Percentiles rank a stretch among this genome's conserved stretches.
Evolutionary conservation across 2,329 filamentous ascomycete genomes (phyloP).

Genomic region (Neophaeococcomyces aloes): DNA sequence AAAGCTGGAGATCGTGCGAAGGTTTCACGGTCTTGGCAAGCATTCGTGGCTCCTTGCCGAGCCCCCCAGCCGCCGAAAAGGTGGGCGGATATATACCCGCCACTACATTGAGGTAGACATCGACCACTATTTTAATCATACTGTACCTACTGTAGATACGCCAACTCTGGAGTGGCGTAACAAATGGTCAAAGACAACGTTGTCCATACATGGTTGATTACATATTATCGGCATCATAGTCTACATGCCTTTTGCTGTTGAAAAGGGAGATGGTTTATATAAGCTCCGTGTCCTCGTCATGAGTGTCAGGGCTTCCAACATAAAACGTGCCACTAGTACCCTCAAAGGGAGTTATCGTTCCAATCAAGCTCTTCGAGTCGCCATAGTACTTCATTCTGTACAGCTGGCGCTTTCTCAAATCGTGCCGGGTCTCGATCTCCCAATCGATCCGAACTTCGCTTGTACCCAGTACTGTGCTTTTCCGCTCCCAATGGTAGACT

Average conservation of each 20-base stretch:
- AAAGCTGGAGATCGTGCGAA: not conserved
- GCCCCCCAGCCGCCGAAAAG: no score
- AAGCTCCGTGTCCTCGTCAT: not conserved
- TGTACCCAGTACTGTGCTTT: constrained; percentile 56
- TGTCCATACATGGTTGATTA: no score
- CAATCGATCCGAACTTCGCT: constrained; percentile 72
- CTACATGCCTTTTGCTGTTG: no score
- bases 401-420: constrained; percentile 40
- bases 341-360: constrained; percentile 56
- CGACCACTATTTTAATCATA: no score
- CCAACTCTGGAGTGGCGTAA: no score
- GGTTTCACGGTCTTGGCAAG: not conserved
- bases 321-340: constrained; percentile 48
- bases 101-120: no score
- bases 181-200: no score
- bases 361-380: constrained; percentile 59
- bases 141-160: no score
- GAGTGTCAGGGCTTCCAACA: constrained; percentile 17
- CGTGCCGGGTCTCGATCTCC: constrained; percentile 53
- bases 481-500: constrained; percentile 68
- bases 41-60: no score
- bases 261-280: no score
- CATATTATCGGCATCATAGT: no score
- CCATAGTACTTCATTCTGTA: constrained; percentile 80
- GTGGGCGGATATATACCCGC: no score